phyloP scores from a whole-genome alignment of 1,284 basidiomycete genomes.

The Lignosus rhinocerotis region DNA sequence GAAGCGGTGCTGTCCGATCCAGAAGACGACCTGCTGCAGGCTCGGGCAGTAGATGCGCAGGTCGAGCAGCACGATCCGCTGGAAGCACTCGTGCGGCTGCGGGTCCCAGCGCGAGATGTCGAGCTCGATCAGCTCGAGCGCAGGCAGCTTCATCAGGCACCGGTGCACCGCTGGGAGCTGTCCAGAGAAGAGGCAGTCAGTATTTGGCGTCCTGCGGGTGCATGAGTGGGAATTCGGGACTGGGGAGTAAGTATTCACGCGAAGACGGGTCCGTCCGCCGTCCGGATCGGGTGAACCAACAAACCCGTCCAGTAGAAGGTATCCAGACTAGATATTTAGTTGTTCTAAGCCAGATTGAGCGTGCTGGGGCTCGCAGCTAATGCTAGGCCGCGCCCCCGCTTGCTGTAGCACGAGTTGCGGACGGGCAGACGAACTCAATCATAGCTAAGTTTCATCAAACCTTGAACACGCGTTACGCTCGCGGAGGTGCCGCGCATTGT shows the following conservation, averaged over 20 bases:
- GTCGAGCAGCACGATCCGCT: conserved; percentile 32
- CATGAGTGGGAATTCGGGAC: background rate
- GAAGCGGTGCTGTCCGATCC: conserved; percentile 28
- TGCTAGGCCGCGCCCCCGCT: too few relatives aligned
- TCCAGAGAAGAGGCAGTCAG: conserved; percentile 2
- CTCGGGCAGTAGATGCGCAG: conserved; percentile 32
- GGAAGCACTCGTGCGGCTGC: conserved; percentile 23
- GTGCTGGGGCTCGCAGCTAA: too few relatives aligned
- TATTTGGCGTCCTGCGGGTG: background rate
- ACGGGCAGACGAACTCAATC: background rate
- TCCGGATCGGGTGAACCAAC: too few relatives aligned
- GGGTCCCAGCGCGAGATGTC: conserved; percentile 32
- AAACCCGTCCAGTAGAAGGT: background rate
- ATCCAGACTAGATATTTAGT: background rate
- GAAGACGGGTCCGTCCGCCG: too few relatives aligned
- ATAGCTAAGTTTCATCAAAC: conserved; percentile 3
- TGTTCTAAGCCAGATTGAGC: background rate
- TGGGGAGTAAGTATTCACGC: too few relatives aligned
- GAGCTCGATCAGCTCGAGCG: conserved; percentile 32
- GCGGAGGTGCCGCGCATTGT: background rate
- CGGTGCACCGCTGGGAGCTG: conserved; percentile 32
- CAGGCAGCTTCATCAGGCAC: conserved; percentile 27
- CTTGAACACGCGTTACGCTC: background rate
- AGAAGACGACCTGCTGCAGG: conserved; percentile 30
- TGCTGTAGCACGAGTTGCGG: background rate